Evolutionary conservation across 1,284 basidiomycete genomes (phyloP).

Genomic region (Ceratobasidium sp.): DNA sequence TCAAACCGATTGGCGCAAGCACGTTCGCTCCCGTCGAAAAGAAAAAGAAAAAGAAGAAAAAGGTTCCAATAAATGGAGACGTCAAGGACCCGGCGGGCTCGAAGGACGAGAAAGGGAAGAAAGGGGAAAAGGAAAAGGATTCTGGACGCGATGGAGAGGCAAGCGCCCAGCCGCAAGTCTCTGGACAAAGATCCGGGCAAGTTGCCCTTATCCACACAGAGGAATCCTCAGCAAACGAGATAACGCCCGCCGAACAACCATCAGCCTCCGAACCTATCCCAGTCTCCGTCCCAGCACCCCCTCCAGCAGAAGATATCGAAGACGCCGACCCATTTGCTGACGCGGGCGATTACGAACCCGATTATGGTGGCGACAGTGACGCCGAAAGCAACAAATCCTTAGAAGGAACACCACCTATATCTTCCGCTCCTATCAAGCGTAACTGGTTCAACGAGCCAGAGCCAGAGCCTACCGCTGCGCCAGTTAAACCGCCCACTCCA

Average conservation of each 20-base stretch:
- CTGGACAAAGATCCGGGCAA: neutral
- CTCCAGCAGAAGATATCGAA: conserved; percentile 52
- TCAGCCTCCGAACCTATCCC: neutral
- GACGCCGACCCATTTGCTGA: conserved; percentile 80
- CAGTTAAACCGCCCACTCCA: conserved; percentile 47
- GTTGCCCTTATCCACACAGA: too few species aligned
- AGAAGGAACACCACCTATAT: neutral
- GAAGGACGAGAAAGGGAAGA: conserved; percentile 48
- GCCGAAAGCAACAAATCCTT: conserved; percentile 48
- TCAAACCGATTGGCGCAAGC: conserved; percentile 73
- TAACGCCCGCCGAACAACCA: neutral
- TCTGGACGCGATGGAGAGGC: neutral
- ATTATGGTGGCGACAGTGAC: conserved; percentile 60
- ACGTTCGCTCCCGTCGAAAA: conserved; percentile 56
- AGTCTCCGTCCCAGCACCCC: conserved; percentile 27
- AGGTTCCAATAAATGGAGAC: conserved; percentile 50
- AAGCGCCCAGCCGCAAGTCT: neutral
- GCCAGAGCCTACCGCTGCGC: neutral
- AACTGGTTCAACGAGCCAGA: conserved; percentile 47
- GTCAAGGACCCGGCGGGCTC: conserved; percentile 64
- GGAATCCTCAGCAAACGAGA: neutral
- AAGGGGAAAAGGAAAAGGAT: neutral
- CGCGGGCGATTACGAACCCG: conserved; percentile 82
- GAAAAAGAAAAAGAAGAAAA: conserved; percentile 64
- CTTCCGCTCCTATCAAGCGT: conserved; percentile 18